These are phyloP conservation scores for Erigeron canadensis DNA, from an alignment of 129 eudicot species.

Conservation along the genomic window DNA sequence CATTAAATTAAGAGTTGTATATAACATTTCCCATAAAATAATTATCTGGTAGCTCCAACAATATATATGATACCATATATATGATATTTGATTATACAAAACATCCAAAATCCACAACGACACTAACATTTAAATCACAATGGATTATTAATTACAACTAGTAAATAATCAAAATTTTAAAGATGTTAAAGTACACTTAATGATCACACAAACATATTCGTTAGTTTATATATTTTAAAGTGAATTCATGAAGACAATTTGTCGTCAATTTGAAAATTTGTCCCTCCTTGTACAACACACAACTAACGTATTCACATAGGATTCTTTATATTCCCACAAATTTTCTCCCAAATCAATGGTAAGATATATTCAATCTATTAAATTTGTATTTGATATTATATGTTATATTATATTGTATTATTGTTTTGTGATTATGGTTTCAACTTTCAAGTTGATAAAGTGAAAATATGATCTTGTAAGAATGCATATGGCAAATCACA, in stretches of 20 bases:
- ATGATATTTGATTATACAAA: background rate
- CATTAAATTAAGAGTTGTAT: too few relatives aligned
- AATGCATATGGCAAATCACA: too few relatives aligned
- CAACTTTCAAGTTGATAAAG: too few relatives aligned
- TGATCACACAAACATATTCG: constrained; percentile 8
- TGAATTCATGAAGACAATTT: constrained; percentile 29
- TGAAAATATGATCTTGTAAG: too few relatives aligned
- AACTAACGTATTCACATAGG: constrained; percentile 36
- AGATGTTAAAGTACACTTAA: constrained; percentile 10
- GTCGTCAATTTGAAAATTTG: constrained; percentile 35
- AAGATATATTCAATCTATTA: constrained; percentile 6
- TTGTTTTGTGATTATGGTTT: too few relatives aligned
- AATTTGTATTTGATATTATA: background rate
- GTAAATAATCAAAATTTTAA: background rate
- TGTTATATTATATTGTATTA: background rate
- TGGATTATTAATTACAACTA: constrained; percentile 11
- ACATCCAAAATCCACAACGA: constrained; percentile 2
- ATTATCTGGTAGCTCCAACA: too few relatives aligned
- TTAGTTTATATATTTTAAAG: background rate
- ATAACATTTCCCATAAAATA: too few relatives aligned
- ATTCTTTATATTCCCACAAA: constrained; percentile 29
- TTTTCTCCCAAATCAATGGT: constrained; percentile 30
- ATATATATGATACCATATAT: too few relatives aligned
- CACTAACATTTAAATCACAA: background rate
- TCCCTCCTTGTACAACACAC: constrained; percentile 34